These are phyloP conservation scores for Penicillium decumbens DNA, from an alignment of 2,329 filamentous ascomycete genomes.

Conservation along the genomic window DNA sequence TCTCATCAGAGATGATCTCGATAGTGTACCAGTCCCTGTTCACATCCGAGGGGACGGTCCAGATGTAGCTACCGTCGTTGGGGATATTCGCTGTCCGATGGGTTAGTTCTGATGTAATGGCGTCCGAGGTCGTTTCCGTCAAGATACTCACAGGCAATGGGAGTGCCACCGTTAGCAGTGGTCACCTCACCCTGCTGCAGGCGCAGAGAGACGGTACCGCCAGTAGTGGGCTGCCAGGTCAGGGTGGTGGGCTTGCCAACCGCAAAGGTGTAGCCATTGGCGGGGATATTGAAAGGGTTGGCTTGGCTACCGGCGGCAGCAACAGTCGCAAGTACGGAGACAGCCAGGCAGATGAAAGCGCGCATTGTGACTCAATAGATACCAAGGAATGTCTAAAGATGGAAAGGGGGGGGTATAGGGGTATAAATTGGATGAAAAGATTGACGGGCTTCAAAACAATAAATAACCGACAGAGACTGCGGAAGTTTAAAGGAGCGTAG, in stretches of 20 bases:
- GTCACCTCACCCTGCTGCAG: constrained; percentile 45
- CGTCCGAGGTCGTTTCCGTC: neutral
- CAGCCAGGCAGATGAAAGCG: constrained; percentile 40
- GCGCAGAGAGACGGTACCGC: constrained; percentile 50
- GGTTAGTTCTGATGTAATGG: neutral
- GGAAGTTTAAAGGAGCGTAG: constrained; percentile 8
- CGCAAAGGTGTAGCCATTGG: constrained; percentile 41
- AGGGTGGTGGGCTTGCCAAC: constrained; percentile 47
- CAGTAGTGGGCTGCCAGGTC: constrained; percentile 48
- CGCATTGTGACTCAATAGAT: constrained; percentile 40
- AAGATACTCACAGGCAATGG: constrained; percentile 42
- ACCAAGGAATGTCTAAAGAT: neutral
- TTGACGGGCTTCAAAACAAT: neutral
- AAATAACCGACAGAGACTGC: neutral
- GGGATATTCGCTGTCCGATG: constrained; percentile 39
- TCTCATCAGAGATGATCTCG: constrained; percentile 48
- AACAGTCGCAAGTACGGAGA: constrained; percentile 45
- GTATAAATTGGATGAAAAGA: neutral
- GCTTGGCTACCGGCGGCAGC: constrained; percentile 38
- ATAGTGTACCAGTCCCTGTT: constrained; percentile 48
- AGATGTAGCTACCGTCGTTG: constrained; percentile 50
- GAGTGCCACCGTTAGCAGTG: constrained; percentile 39
- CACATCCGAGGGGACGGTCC: constrained; percentile 42
- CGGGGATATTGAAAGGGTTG: constrained; percentile 49
- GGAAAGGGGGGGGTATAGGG: neutral